Evolutionary conservation across 2,329 filamentous ascomycete species (phyloP), one percentile per base, ranked within the genome.

Genomic region (Botrytis byssoidea): DNA sequence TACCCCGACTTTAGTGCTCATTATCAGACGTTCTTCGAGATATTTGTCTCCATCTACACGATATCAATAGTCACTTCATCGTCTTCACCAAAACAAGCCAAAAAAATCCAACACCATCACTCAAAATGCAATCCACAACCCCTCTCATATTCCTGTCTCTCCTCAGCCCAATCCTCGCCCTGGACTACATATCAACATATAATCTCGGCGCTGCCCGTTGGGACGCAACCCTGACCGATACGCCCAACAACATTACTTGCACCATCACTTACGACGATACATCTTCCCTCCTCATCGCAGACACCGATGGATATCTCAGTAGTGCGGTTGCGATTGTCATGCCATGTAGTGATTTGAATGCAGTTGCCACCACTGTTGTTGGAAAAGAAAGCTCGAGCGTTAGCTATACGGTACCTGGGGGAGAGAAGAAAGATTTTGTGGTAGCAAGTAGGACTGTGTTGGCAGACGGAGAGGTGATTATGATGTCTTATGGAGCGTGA

Each of bases 121-220:
- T 18, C 66, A 68, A 57, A 59, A 57, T 69, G 48, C 32, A 40
- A 20, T 3, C 59, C 35, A 16, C 37, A 32, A 16, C 2, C 35
- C 18, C 35, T 48, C n/a, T 59, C 25, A 18, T 5, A 6, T 32
- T 68, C 4, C 9, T 68, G 5, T 12, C 65, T 48, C 46, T 68
- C 32, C n/a, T 40, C 35, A 40, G 32, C 7, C 48, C 35, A 35
- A 32, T 44, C 37, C 48, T 69, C 37, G 67, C 67, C 48, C 48
- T 69, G 48, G 67, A 69, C 67, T 69, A 69, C 67, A 44, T 57
- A 57, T 29, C 32, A 29, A 69, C 51, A 37, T 69, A 69, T 37
- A 69, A 69, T 9, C 67, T 32, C 25, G 35, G n/a, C 6, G 40
- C 35, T 22, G 8, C 37, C 37, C 67, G 67, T 37, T 69, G 67